These are phyloP conservation scores for Typha latifolia DNA, from an alignment of 176 grass and related monocot species.

Conservation along the genomic window DNA sequence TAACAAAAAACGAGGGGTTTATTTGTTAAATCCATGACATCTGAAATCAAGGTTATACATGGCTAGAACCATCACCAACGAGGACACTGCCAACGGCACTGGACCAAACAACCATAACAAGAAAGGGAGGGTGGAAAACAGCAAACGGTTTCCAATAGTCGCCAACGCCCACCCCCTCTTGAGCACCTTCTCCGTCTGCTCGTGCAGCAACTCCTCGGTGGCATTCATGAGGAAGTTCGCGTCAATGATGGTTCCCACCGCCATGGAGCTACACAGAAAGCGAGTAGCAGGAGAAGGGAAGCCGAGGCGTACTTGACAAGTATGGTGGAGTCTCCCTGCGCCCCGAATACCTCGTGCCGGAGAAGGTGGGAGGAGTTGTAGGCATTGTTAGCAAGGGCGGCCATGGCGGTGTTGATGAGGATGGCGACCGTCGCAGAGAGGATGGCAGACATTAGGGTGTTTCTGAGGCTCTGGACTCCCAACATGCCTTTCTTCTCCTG, in stretches of 20 bases:
- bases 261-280: constrained; percentile 29
- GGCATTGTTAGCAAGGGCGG: constrained; percentile 34
- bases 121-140: constrained; percentile 20
- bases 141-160: constrained; percentile 18
- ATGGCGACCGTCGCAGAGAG: constrained; percentile 33
- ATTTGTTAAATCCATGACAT: not conserved
- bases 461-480: constrained; percentile 31
- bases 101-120: constrained; percentile 36
- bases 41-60: constrained; percentile 30
- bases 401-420: constrained; percentile 18
- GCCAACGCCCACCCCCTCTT: constrained; percentile 34
- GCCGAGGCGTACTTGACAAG: constrained; percentile 24
- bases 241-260: constrained; percentile 27
- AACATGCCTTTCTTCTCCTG: constrained; percentile 35
- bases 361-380: constrained; percentile 17
- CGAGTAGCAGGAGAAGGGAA: constrained; percentile 24
- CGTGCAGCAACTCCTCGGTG: constrained; percentile 6
- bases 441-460: constrained; percentile 30
- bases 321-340: constrained; percentile 15
- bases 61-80: constrained; percentile 20
- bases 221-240: constrained; percentile 32
- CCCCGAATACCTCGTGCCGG: constrained; percentile 18
- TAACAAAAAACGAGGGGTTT: not conserved
- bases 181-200: constrained; percentile 12
- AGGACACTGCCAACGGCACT: constrained; percentile 22